phyloP scores from a whole-genome alignment of 2,329 filamentous ascomycete genomes.

The Sordariomycetes sp. region DNA sequence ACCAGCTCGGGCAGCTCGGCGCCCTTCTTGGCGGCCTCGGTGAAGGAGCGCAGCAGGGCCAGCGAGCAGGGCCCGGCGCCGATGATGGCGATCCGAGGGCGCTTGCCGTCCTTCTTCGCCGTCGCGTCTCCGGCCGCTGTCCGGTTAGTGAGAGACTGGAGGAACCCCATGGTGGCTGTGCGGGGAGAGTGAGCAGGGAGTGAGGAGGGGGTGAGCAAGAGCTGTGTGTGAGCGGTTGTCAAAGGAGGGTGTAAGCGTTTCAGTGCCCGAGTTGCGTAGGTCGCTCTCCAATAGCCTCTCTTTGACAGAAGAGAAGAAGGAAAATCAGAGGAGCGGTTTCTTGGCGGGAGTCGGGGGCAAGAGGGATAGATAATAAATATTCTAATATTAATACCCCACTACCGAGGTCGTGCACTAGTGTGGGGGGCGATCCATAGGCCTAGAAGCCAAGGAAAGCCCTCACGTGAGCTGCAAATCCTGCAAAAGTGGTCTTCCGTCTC shows the following conservation, averaged over 20 bases:
- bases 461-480: background rate
- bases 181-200: background rate
- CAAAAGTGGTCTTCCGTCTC: no score
- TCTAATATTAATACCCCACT: background rate
- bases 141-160: background rate
- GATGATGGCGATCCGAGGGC: background rate
- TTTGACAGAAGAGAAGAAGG: background rate
- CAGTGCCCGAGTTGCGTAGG: background rate
- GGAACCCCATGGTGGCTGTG: background rate
- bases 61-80: background rate
- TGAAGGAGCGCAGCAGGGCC: background rate
- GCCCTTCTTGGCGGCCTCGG: background rate
- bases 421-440: background rate
- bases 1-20: background rate
- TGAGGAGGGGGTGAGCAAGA: background rate
- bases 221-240: background rate
- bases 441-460: no score
- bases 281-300: background rate
- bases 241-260: background rate
- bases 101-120: no score
- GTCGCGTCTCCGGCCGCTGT: background rate
- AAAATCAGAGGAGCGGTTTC: background rate
- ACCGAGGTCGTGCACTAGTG: background rate
- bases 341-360: background rate
- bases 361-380: background rate